phyloP scores from a whole-genome alignment of 2,329 filamentous ascomycete species.

The Verticillium zaregamsianum region DNA sequence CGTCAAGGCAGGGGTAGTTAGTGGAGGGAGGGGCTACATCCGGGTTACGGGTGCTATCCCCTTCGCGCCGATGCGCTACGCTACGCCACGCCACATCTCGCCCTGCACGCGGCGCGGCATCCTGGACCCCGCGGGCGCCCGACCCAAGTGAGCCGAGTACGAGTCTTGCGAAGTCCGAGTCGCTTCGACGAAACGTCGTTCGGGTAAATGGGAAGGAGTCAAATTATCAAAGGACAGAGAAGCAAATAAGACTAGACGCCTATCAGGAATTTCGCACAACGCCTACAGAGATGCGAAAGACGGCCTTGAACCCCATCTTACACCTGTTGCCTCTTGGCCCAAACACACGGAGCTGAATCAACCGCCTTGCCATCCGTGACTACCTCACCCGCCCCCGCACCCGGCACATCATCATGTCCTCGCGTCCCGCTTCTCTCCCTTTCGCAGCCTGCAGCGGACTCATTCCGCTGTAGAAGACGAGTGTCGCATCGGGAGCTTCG shows the following conservation, averaged over 20 bases:
- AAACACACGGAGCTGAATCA: not conserved
- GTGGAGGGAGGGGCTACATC: too few relatives aligned
- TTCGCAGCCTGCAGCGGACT: not conserved
- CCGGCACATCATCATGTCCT: too few relatives aligned
- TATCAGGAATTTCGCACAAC: not conserved
- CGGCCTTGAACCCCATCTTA: not conserved
- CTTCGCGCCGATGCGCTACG: too few relatives aligned
- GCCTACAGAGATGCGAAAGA: not conserved
- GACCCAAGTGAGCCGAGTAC: not conserved
- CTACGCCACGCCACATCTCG: not conserved
- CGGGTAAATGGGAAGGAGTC: not conserved
- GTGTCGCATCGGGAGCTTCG: constrained; percentile 51
- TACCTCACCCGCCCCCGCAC: not conserved
- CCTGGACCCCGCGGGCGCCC: not conserved
- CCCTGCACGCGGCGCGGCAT: not conserved
- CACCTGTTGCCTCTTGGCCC: not conserved
- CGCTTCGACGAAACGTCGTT: not conserved
- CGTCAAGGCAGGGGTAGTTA: not conserved
- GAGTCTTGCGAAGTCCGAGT: not conserved
- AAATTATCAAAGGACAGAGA: not conserved
- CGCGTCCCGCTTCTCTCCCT: too few relatives aligned
- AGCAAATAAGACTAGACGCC: not conserved
- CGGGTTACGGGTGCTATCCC: too few relatives aligned
- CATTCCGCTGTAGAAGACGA: constrained; percentile 13
- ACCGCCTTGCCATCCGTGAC: not conserved